A percentile compares a stretch with the other conserved stretches of the same genome.
phyloP scores from a whole-genome alignment of 2,329 filamentous ascomycete genomes.

The Fusarium aywerte region DNA sequence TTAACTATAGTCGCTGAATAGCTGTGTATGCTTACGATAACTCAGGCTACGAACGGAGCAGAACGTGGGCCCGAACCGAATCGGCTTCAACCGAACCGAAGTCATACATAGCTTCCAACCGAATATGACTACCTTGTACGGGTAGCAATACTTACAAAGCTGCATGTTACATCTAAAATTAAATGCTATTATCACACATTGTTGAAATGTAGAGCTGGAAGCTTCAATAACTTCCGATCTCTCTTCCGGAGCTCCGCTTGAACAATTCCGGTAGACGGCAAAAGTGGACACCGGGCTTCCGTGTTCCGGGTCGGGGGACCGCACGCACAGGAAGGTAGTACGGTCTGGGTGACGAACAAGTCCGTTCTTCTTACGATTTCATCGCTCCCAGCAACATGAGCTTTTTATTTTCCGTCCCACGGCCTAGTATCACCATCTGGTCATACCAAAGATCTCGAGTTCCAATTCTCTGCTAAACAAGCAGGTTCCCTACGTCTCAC shows the following conservation, averaged over 20 bases:
- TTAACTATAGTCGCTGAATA: not conserved
- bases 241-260: not conserved
- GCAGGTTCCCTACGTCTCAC: not conserved
- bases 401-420: no score
- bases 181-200: no score
- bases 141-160: no score
- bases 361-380: no score
- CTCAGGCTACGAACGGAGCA: not conserved
- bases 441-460: not conserved
- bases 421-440: rapidly evolving
- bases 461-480: not conserved
- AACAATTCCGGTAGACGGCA: not conserved
- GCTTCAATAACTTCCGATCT: not conserved
- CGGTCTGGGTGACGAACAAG: no score
- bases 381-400: no score
- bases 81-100: not conserved
- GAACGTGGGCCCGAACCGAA: not conserved
- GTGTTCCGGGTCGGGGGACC: no score
- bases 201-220: not conserved
- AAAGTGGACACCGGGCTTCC: not conserved
- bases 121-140: not conserved
- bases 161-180: not conserved
- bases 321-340: no score
- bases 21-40: not conserved
- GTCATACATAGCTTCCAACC: not conserved